Evolutionary conservation across 345 rosid genomes (phyloP).

Genomic region (Anastatica hierochuntica): DNA sequence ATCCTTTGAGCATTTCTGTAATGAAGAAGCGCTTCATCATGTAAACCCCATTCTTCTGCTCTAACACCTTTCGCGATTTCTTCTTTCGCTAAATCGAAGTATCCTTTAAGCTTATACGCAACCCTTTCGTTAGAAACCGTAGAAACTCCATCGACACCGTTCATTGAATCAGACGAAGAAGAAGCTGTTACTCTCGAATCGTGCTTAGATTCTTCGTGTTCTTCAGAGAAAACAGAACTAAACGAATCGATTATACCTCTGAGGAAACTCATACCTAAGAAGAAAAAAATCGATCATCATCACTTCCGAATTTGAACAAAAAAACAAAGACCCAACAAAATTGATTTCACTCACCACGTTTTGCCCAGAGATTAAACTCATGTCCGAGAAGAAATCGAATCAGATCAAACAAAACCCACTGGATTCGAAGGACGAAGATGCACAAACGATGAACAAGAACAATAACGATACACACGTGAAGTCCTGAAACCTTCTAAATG

Average conservation of each 20-base stretch:
- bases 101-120: conserved; percentile 89
- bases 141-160: conserved; percentile 26
- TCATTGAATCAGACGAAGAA: conserved; percentile 31
- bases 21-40: conserved; percentile 65
- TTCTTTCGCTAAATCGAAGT: conserved; percentile 70
- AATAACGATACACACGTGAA: background rate
- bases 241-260: conserved; percentile 51
- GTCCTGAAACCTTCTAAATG: background rate
- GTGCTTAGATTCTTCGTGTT: conserved; percentile 22
- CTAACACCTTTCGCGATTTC: conserved; percentile 72
- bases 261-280: conserved; percentile 50
- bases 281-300: conserved; percentile 29
- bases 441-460: background rate
- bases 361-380: conserved; percentile 2
- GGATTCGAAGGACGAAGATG: background rate
- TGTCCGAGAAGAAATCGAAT: conserved; percentile 8
- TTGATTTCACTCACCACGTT: conserved; percentile 12
- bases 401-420: background rate
- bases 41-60: conserved; percentile 90
- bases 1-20: conserved; percentile 73
- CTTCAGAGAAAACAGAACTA: conserved; percentile 39
- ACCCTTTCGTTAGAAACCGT: conserved; percentile 55
- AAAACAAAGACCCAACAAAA: background rate
- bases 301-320: conserved; percentile 41
- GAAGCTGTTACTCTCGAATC: too few relatives aligned